Conservation (phyloP, 345 rosid genomes). For the Salix suchowensis region DNA sequence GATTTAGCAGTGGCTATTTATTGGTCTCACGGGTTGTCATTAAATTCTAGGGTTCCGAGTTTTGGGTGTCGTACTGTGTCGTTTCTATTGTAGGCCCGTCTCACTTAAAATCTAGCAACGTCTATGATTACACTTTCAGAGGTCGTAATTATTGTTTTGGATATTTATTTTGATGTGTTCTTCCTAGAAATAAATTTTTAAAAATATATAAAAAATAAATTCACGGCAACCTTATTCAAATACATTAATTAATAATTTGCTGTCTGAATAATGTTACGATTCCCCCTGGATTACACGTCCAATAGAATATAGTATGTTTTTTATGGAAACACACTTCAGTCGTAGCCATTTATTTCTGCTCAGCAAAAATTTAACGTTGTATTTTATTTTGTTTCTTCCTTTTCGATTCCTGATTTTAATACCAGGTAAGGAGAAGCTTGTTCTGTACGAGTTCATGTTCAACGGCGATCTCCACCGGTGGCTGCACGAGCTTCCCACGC, state of each 20-base stretch:
- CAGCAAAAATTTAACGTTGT: neutral
- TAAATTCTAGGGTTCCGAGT: constrained; percentile 4
- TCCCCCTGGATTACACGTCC: no score
- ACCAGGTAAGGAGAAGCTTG: constrained; percentile 71
- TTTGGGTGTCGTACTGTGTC: constrained; percentile 16
- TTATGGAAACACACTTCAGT: no score
- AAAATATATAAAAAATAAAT: no score
- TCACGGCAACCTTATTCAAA: no score
- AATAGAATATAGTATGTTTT: no score
- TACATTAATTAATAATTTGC: no score
- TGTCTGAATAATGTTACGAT: no score
- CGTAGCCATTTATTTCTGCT: neutral
- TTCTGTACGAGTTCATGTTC: constrained; percentile 74
- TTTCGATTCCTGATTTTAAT: neutral
- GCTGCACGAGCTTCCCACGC: constrained; percentile 91
- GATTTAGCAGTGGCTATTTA: constrained; percentile 1
- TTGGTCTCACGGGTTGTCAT: constrained; percentile 34
- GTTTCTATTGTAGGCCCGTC: neutral
- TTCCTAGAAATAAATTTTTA: no score
- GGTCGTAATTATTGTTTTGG: constrained; percentile 2
- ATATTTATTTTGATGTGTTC: no score
- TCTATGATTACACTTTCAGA: constrained; percentile 15
- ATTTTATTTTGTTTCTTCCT: neutral
- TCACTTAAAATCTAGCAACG: constrained; percentile 13
- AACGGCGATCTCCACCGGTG: constrained; percentile 84